A percentile compares a stretch with the other conserved stretches of the same genome.
These are phyloP conservation scores for Alternaria dauci DNA, from an alignment of 2,329 filamentous ascomycete genomes.

Conservation along the genomic window DNA sequence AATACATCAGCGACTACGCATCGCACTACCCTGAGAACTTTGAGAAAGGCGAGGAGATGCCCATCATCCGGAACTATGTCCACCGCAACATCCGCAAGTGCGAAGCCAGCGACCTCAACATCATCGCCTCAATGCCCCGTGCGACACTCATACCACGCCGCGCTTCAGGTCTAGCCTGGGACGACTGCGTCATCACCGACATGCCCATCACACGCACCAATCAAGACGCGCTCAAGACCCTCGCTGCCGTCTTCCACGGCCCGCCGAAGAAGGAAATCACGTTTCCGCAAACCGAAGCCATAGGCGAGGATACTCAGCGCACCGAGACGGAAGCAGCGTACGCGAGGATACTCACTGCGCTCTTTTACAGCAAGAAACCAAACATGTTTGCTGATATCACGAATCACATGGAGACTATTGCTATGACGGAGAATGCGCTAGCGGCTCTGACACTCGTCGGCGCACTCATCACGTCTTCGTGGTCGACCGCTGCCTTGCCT, in stretches of 20 bases:
- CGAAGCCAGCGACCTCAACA: constrained; percentile 64
- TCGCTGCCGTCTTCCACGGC: constrained; percentile 65
- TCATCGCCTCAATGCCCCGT: constrained; percentile 66
- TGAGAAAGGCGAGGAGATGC: constrained; percentile 55
- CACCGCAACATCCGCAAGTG: constrained; percentile 60
- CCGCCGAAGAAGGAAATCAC: constrained; percentile 52
- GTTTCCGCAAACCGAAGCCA: constrained; percentile 46
- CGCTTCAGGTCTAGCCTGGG: constrained; percentile 48
- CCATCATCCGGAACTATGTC: constrained; percentile 59
- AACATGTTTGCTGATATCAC: constrained; percentile 63
- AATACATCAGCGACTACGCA: constrained; percentile 66
- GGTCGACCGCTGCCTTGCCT: constrained; percentile 54
- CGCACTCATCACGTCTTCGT: constrained; percentile 63
- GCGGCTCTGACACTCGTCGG: constrained; percentile 63
- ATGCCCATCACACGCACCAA: constrained; percentile 63
- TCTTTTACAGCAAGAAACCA: constrained; percentile 61
- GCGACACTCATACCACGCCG: constrained; percentile 59
- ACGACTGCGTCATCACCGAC: constrained; percentile 54
- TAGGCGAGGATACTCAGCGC: constrained; percentile 37
- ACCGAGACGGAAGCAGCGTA: constrained; percentile 59
- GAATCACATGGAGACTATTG: constrained; percentile 64
- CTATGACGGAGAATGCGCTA: constrained; percentile 65
- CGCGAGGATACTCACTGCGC: constrained; percentile 64
- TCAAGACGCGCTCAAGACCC: constrained; percentile 62
- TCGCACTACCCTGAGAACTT: constrained; percentile 64